phyloP scores from a whole-genome alignment of 2,329 filamentous ascomycete genomes.

The Aspergillus sp. region DNA sequence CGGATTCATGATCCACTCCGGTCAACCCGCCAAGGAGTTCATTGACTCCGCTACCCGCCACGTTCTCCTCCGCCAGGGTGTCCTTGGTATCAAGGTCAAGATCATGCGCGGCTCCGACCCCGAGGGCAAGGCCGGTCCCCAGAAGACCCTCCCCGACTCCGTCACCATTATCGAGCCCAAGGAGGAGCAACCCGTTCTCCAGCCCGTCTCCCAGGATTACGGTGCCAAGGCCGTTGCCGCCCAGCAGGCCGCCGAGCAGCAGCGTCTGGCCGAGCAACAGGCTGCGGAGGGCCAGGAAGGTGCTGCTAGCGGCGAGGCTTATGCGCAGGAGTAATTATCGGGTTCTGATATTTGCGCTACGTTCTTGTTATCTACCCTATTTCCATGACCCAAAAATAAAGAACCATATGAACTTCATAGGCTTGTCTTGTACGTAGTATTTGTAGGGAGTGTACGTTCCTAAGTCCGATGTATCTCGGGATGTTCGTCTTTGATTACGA shows the following conservation, averaged over 20 bases:
- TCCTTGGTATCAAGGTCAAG: constrained; percentile 99
- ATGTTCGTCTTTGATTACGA: too few relatives aligned
- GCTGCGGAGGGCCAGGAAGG: constrained; percentile 53
- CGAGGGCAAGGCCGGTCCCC: constrained; percentile 97
- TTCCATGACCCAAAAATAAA: constrained; percentile 44
- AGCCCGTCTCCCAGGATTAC: constrained; percentile 98
- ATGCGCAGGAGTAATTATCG: constrained; percentile 52
- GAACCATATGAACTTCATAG: constrained; percentile 38
- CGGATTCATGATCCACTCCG: constrained; percentile 99
- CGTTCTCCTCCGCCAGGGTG: constrained; percentile 99
- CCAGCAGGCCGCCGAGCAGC: constrained; percentile 59
- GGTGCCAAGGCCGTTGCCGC: constrained; percentile 83
- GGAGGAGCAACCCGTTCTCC: constrained; percentile 94
- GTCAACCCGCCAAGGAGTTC: constrained; percentile 99
- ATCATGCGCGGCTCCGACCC: constrained; percentile 99
- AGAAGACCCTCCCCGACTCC: constrained; percentile 96
- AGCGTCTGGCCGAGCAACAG: constrained; percentile 63
- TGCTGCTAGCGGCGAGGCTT: constrained; percentile 49
- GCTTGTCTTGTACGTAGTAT: not conserved
- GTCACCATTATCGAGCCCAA: constrained; percentile 99
- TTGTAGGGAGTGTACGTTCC: not conserved
- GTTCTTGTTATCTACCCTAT: constrained; percentile 39
- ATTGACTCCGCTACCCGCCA: constrained; percentile 98
- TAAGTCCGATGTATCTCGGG: too few relatives aligned
- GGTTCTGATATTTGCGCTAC: constrained; percentile 33